Evolutionary conservation across 2,329 filamentous ascomycete genomes (phyloP), one percentile per base, ranked within the genome.

Genomic region (Aspergillus luchuensis): DNA sequence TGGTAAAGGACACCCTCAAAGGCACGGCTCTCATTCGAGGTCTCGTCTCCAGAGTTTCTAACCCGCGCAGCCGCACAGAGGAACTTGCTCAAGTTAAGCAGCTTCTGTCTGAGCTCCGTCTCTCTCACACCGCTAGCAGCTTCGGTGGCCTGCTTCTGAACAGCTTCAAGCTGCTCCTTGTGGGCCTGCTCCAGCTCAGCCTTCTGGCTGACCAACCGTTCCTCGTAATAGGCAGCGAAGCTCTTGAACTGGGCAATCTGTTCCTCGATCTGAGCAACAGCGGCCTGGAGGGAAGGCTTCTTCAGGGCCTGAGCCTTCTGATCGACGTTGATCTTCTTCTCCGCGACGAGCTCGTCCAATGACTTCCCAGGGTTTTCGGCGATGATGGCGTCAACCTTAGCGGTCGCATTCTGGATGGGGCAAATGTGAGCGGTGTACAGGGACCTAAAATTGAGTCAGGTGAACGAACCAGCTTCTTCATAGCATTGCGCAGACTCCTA

Each of bases 401-500:
- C 76, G 67, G 84, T 85, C 58, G 80, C 80, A 67, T 84, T 84
- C 83, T 86, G 63, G 21, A 51, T 41, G 39, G 10, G 25, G 39
- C 30, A 61, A 43, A 66, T 72, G 57, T 68, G 52, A 68, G 63
- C 63, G 56, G 33, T 51, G 23, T 52, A 21, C 61, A 59, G 60
- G 33, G 50, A 28, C 6, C 15, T 10, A n/a, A 30, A 57, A 58
- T 17, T 17, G 13, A 47, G 8, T 28, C 33, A 38, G 21, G 30
- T 52, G 15, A 38, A 82, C 90, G 81, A 80, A 96, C 91, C 71
- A 98, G 88, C 81, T 97, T 97, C 86, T 97, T 98, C 82, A 88
- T 90, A 72, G 95, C 81, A 78, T 95, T 96, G 73, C 94, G 92
- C 70, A 97, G 91, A 78, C 87, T 92, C 84, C 92, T 97, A 62